Evolutionary conservation across 2,329 filamentous ascomycete genomes (phyloP), one percentile per base, ranked within the genome.

Genomic region (Didymella exigua): DNA sequence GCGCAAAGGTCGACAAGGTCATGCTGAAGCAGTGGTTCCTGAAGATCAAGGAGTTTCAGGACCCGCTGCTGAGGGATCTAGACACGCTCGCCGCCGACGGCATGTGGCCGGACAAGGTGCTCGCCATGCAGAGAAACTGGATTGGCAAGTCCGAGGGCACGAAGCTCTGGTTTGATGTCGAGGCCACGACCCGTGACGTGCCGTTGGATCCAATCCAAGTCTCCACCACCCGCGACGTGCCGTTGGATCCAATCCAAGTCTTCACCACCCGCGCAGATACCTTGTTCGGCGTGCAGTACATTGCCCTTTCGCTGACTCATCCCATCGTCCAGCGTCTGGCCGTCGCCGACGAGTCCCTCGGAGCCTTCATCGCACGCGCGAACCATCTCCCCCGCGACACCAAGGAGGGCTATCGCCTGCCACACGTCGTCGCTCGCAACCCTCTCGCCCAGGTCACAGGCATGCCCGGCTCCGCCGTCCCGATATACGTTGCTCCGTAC

Each of bases 11-110:
- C 16, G 89, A 95, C 75, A 89, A 92, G 76, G 80, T 85, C 55
- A 84, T 85, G 63, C 79, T 96, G 42, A 91, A 89, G 75, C 92
- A 96, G 74, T 96, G 92, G 92, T 96, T 96, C 72, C 85, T 96
- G 60, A 87, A 86, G 59, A 96, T 95, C 67, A 93, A 91, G 3
- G 84, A 85, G 43, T 95, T 90, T 68, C 86, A 89, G 58, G 86
- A 93, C 49, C 80, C 84, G 4, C 78, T 96, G 7, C 78, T 96
- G 23, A 78, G 86, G 24, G 90, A 91, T 59, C 80, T 96, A 1
- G 84, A 91, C 26, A 75, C 79, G 4, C 80, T 96, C 30, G 80
- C 84, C 11, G 78, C 84, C 61, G 77, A 85, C 14, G 83, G 82
- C 2, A 82, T 82, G 18, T 96, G 92, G 92, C 92, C 92, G 0